Evolutionary conservation across 2,329 filamentous ascomycete genomes (phyloP).

Genomic region (Aspergillus transmontanensis): DNA sequence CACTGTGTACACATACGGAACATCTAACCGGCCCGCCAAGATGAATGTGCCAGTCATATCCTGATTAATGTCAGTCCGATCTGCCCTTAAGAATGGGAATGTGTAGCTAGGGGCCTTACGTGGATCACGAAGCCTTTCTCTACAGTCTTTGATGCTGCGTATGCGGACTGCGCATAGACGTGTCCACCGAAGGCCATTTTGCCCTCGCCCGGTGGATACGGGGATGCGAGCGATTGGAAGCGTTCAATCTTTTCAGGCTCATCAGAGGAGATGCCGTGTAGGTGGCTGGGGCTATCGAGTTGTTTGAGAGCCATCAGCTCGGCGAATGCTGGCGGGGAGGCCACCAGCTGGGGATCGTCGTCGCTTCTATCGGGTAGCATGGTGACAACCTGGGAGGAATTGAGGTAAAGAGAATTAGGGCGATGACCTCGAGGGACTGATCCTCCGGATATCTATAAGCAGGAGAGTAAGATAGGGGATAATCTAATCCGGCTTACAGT

Average conservation of each 20-base stretch:
- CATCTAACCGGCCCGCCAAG: conserved; percentile 47
- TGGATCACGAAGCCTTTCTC: conserved; percentile 53
- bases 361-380: conserved; percentile 20
- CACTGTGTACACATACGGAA: conserved; percentile 56
- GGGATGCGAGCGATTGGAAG: conserved; percentile 32
- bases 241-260: conserved; percentile 32
- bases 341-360: conserved; percentile 11
- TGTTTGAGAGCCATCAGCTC: conserved; percentile 36
- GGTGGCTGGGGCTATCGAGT: conserved; percentile 21
- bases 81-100: too few relatives aligned
- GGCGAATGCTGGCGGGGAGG: conserved; percentile 27
- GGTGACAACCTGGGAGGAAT: not conserved
- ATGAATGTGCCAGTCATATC: conserved; percentile 58
- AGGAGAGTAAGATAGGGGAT: not conserved
- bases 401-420: not conserved
- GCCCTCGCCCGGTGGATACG: conserved; percentile 47
- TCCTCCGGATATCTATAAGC: not conserved
- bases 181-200: conserved; percentile 57
- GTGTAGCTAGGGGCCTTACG: conserved; percentile 36
- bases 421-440: not conserved
- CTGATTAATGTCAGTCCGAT: conserved; percentile 28
- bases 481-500: not conserved
- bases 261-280: conserved; percentile 4
- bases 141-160: conserved; percentile 59
- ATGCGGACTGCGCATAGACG: conserved; percentile 60